These are phyloP conservation scores for Stylosanthes scabra DNA, from an alignment of 331 rosid genomes.

Conservation along the genomic window DNA sequence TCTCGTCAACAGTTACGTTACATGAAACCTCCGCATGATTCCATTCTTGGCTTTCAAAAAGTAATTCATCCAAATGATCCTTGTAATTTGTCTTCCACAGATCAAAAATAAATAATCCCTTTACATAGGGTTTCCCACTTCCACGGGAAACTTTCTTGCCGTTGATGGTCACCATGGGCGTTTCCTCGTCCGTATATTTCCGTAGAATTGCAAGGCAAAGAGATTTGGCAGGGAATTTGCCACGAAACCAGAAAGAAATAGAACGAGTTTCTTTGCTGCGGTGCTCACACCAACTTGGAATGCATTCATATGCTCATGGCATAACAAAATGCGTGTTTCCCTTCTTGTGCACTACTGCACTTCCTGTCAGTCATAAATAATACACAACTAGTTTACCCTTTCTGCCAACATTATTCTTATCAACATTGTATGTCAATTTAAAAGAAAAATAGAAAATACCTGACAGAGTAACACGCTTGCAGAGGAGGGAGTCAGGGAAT, in stretches of 20 bases:
- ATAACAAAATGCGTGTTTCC: neutral
- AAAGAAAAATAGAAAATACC: conserved; percentile 9
- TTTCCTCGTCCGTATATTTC: neutral
- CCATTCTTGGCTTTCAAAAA: conserved; percentile 22
- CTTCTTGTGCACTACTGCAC: neutral
- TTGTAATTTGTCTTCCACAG: neutral
- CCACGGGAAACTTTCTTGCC: neutral
- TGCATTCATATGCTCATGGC: neutral
- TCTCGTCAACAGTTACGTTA: no score
- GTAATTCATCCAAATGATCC: neutral
- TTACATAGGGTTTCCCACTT: no score
- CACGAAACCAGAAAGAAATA: conserved; percentile 39
- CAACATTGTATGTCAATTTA: neutral
- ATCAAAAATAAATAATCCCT: conserved; percentile 6
- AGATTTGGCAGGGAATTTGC: conserved; percentile 17
- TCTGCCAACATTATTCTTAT: no score
- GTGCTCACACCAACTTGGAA: conserved; percentile 29
- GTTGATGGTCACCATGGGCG: conserved; percentile 1
- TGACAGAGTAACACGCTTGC: conserved; percentile 21
- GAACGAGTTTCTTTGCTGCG: neutral
- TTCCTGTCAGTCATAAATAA: conserved; percentile 1
- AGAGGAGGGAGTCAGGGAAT: neutral
- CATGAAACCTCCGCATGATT: conserved; percentile 22
- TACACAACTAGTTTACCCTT: no score
- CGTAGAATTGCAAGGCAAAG: conserved; percentile 6